These are phyloP conservation scores for Epicoccum nigrum DNA, from an alignment of 2,329 filamentous ascomycete genomes.

Conservation along the genomic window DNA sequence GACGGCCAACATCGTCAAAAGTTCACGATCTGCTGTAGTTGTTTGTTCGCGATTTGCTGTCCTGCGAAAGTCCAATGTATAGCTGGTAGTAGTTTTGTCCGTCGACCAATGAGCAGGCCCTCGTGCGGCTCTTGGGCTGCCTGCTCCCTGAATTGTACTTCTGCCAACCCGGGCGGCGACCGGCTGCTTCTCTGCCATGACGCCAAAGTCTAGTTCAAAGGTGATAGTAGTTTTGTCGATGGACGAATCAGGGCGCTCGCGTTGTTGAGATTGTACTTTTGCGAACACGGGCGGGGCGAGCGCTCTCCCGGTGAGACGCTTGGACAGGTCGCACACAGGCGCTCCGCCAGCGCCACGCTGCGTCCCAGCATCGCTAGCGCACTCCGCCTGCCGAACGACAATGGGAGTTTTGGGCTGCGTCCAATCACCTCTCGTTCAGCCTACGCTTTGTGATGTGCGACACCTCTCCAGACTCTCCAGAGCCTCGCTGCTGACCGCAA, in stretches of 20 bases:
- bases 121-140: too few species aligned
- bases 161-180: too few species aligned
- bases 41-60: background rate
- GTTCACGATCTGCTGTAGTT: too few species aligned
- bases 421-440: background rate
- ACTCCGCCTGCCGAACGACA: background rate
- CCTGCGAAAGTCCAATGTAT: background rate
- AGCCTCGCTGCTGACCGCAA: too few species aligned
- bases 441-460: background rate
- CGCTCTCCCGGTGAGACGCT: background rate
- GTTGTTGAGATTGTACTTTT: background rate
- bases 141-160: too few species aligned
- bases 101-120: background rate
- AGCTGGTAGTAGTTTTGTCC: background rate
- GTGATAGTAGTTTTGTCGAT: too few species aligned
- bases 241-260: too few species aligned
- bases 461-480: too few species aligned
- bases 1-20: too few species aligned
- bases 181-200: too few species aligned
- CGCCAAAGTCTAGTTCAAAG: too few species aligned
- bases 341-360: too few species aligned
- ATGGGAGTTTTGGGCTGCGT: conserved; percentile 12
- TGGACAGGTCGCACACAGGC: background rate
- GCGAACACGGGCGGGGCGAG: background rate
- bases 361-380: background rate